These are phyloP conservation scores for Lonicera japonica DNA, from an alignment of 129 eudicot species.

Conservation along the genomic window DNA sequence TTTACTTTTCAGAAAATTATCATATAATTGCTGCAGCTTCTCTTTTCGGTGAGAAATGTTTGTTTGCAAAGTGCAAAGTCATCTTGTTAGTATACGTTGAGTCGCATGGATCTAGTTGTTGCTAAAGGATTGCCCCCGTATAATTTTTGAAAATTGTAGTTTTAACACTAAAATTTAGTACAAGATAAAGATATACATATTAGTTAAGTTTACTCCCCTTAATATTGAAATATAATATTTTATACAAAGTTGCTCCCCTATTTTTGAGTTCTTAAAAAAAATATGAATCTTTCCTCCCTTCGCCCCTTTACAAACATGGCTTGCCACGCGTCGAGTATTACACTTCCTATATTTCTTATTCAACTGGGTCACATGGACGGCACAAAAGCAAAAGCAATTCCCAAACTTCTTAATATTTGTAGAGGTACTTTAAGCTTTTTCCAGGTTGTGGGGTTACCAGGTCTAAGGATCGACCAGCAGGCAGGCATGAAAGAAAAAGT, in stretches of 20 bases:
- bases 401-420: not conserved
- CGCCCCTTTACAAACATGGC: too few species aligned
- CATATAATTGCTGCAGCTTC: not conserved
- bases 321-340: not conserved
- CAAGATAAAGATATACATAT: too few species aligned
- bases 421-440: not conserved
- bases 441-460: not conserved
- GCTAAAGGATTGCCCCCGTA: too few species aligned
- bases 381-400: not conserved
- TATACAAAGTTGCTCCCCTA: too few species aligned
- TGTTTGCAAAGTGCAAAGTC: not conserved
- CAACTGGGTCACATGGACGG: too few species aligned
- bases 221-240: too few species aligned
- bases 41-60: not conserved
- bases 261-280: too few species aligned
- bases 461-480: not conserved
- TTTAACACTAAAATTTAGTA: too few species aligned
- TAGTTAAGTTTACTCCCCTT: too few species aligned
- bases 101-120: too few species aligned
- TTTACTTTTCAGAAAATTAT: not conserved
- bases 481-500: not conserved
- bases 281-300: too few species aligned
- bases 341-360: not conserved
- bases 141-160: too few species aligned
- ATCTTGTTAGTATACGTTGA: not conserved